Evolutionary conservation across 352 stramenopile species (phyloP).

Genomic region (Phytophthora meadii): DNA sequence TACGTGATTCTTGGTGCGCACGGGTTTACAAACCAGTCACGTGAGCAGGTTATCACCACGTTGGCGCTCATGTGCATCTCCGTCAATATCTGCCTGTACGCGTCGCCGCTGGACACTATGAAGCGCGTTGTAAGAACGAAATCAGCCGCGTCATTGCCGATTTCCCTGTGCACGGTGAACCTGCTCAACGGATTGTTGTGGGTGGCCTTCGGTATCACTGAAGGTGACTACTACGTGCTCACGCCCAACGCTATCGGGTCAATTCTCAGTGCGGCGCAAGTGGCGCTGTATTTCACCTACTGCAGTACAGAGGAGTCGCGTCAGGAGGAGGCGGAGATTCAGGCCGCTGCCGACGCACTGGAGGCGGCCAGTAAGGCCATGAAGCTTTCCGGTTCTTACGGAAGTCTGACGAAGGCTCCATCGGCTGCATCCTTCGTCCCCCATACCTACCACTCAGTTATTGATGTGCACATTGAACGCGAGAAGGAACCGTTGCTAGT

Average conservation of each 20-base stretch:
- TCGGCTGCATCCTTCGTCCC: slow-evolving; percentile 9
- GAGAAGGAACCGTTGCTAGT: slow-evolving; percentile 34
- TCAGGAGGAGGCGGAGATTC: slow-evolving; percentile 24
- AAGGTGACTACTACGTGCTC: slow-evolving; percentile 51
- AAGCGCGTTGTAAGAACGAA: slow-evolving; percentile 48
- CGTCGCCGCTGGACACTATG: slow-evolving; percentile 57
- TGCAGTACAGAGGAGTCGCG: slow-evolving; percentile 33
- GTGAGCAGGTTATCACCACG: slow-evolving; percentile 39
- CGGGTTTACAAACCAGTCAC: slow-evolving; percentile 35
- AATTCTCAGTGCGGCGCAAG: slow-evolving; percentile 44
- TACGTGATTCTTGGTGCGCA: slow-evolving; percentile 35
- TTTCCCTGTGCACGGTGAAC: slow-evolving; percentile 51
- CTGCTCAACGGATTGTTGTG: slow-evolving; percentile 57
- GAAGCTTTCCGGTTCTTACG: slow-evolving; percentile 19
- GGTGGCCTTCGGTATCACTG: slow-evolving; percentile 49
- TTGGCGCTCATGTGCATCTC: slow-evolving; percentile 51
- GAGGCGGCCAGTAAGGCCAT: slow-evolving; percentile 21
- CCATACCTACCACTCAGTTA: slow-evolving; percentile 17
- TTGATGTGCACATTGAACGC: slow-evolving; percentile 17
- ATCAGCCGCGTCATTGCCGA: slow-evolving; percentile 53
- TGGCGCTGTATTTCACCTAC: slow-evolving; percentile 55
- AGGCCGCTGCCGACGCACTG: slow-evolving; percentile 19
- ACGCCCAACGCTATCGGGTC: slow-evolving; percentile 50
- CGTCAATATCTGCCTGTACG: slow-evolving; percentile 50
- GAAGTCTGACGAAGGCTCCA: slow-evolving; percentile 19